Evolutionary conservation across 805 yeast genomes (phyloP), one percentile per base, ranked within the genome.

Genomic region (Yarrowia phangngaensis): DNA sequence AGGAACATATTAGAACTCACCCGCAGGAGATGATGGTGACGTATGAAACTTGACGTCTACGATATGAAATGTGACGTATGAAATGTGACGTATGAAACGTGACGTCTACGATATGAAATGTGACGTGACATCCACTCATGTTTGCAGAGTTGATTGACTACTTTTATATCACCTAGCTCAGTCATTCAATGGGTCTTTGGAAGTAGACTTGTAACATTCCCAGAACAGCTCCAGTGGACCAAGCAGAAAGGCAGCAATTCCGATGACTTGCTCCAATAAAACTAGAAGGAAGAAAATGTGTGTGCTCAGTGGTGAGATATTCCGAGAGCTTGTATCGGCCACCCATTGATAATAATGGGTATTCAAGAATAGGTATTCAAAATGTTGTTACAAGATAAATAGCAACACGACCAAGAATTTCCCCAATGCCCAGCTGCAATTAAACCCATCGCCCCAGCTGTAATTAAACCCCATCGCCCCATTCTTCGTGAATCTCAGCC

Each of bases 191-290:
- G 0, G 86, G 86, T 0, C 95, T 95, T 6, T 74, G 70, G 72
- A 82, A 87, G 64, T 87, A 87, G 6, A 79, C 83, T 63, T 87
- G 96, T 19, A 84, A 73, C 96, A 87, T 87, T 6, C 95, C 95
- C 15, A 86, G 67, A 2, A 83, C 86, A 0, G 86, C 94, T 36
- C 95, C 95, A 0, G 77, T 83, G 13, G 80, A 34, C 95, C 95
- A 48, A 74, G 66, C 3, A 75, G 56, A 56, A 85, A 85, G 1
- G 88, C 74, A 15, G 72, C 56, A 3, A 80, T 73, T 68, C 86
- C 86, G 13, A 85, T 70, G 4, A 72, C 51, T 59, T 84, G 84
- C 62, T 86, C 95, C 55, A 83, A 85, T 3, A 84, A 52, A 24
- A 85, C 64, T 34, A 86, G 62, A n/a, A 76, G 74, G 57, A 81